A percentile compares a stretch with the other conserved stretches of the same genome.
Evolutionary conservation across 345 rosid species (phyloP).

Genomic region (Geranium brycei): DNA sequence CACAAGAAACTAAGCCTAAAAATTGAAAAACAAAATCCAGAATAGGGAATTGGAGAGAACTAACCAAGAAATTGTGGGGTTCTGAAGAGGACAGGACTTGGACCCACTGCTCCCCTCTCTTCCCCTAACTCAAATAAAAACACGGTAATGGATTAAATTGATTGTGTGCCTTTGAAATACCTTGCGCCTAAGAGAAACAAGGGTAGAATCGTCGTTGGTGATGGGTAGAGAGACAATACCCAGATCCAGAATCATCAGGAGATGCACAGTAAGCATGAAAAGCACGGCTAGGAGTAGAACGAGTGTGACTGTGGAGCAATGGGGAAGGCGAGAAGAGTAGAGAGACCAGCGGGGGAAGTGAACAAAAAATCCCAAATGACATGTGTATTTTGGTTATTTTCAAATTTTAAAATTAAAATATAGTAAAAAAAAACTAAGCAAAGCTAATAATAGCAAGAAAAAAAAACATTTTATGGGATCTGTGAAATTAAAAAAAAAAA

Average conservation of each 20-base stretch:
- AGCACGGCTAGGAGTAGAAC: conserved; percentile 34
- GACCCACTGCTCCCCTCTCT: conserved; percentile 73
- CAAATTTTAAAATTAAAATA: too few species aligned
- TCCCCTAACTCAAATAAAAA: conserved; percentile 27
- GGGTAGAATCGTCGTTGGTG: conserved; percentile 31
- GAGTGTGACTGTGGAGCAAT: conserved; percentile 29
- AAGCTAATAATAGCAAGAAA: too few species aligned
- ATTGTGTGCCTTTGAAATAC: conserved; percentile 35
- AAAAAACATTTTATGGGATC: too few species aligned
- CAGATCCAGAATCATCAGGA: conserved; percentile 56
- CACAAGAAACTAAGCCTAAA: neutral
- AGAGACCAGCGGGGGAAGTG: too few species aligned
- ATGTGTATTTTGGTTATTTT: too few species aligned
- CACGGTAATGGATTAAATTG: neutral
- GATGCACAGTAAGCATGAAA: conserved; percentile 49
- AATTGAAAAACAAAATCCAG: neutral
- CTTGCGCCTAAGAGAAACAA: conserved; percentile 40
- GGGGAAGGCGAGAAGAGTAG: too few species aligned
- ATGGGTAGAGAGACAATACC: conserved; percentile 62
- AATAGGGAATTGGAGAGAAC: conserved; percentile 5
- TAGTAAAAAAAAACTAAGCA: too few species aligned
- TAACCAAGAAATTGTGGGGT: conserved; percentile 84
- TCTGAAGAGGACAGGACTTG: conserved; percentile 74
- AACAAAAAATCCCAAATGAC: too few species aligned
- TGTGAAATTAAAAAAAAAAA: too few species aligned